phyloP scores from a whole-genome alignment of 2,329 filamentous ascomycete species.

The Cryphonectria japonica region DNA sequence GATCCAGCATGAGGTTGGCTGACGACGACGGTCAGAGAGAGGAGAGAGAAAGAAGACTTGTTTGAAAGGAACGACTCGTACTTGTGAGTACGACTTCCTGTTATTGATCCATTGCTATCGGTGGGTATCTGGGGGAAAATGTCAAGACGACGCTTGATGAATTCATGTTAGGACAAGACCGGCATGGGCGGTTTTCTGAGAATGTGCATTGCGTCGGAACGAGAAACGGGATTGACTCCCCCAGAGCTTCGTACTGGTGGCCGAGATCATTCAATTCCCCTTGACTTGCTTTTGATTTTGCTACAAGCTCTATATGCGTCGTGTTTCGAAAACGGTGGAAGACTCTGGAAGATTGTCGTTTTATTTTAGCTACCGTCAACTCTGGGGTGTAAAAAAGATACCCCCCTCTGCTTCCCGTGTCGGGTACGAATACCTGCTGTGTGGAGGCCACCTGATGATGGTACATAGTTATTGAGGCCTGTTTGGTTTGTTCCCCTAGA shows the following conservation, averaged over 20 bases:
- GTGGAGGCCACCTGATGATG: not conserved
- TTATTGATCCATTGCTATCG: not conserved
- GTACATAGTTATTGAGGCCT: not conserved
- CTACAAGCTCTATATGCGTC: not conserved
- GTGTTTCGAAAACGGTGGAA: not conserved
- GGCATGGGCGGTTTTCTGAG: not conserved
- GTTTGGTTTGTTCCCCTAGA: not conserved
- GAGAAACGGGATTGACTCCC: conserved; percentile 2
- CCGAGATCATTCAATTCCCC: not conserved
- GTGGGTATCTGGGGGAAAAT: not conserved
- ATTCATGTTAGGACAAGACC: not conserved
- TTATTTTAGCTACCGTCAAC: not conserved
- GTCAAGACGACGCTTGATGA: not conserved
- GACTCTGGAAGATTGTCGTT: not conserved
- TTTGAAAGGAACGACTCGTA: not conserved
- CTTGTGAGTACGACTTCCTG: not conserved
- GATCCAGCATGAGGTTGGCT: not conserved
- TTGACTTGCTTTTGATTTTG: not conserved
- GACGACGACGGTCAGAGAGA: not conserved
- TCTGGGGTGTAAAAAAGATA: not conserved
- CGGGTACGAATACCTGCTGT: not conserved
- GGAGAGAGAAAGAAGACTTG: not conserved
- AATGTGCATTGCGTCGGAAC: conserved; percentile 11
- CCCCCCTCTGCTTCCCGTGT: not conserved
- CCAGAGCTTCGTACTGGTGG: not conserved